These are phyloP conservation scores for Rutidosis leptorrhynchoides DNA, from an alignment of 129 eudicot species.

Conservation along the genomic window DNA sequence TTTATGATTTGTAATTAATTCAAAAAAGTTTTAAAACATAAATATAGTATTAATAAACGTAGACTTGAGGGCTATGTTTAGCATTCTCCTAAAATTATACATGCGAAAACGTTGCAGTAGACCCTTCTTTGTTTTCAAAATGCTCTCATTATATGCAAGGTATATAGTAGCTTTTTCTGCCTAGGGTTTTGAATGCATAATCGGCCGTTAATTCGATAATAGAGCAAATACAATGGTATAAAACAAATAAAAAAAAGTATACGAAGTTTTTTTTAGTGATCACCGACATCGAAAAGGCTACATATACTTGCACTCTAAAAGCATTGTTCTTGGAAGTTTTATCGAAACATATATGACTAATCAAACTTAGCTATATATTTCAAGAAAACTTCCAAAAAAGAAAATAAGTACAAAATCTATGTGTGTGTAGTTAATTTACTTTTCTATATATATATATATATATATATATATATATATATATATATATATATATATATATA, in stretches of 20 bases:
- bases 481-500: not conserved
- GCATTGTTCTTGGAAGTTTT: conserved; percentile 8
- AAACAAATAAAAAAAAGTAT: not conserved
- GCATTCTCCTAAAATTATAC: too few species aligned
- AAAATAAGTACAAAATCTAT: not conserved
- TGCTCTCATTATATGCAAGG: not conserved
- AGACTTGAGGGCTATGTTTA: too few species aligned
- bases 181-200: not conserved
- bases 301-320: not conserved
- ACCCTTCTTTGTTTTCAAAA: not conserved
- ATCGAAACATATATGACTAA: not conserved
- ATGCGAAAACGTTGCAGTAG: not conserved
- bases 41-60: too few species aligned
- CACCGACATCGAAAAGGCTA: not conserved
- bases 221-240: not conserved
- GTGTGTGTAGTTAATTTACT: not conserved
- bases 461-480: not conserved
- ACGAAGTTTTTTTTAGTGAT: not conserved
- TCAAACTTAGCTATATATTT: not conserved
- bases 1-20: too few species aligned
- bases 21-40: too few species aligned
- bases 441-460: not conserved
- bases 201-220: conserved; percentile 4
- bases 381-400: conserved; percentile 1
- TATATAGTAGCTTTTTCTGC: not conserved